phyloP scores from a whole-genome alignment of 2,329 filamentous ascomycete genomes.

The Fulvia fulva region DNA sequence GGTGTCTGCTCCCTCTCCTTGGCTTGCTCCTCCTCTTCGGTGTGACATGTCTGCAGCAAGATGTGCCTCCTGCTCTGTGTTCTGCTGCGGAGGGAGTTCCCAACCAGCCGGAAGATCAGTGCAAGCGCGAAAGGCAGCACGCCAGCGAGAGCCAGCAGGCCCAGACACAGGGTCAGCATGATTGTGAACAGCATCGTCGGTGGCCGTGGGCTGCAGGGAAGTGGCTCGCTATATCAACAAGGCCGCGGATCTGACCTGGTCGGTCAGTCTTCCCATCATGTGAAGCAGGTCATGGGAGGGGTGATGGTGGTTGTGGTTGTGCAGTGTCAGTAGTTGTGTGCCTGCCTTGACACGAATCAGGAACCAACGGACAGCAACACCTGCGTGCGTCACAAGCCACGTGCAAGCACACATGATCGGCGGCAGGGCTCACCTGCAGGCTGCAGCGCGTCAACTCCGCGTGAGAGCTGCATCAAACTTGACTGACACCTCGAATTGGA shows the following conservation, averaged over 20 bases:
- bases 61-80: conserved; percentile 32
- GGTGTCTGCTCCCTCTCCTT: conserved; percentile 13
- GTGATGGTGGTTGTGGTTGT: not conserved
- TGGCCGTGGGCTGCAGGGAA: not conserved
- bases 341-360: not conserved
- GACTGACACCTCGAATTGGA: not conserved
- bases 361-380: not conserved
- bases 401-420: not conserved
- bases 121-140: conserved; percentile 26
- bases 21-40: conserved; percentile 27
- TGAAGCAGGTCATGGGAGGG: not conserved
- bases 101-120: conserved; percentile 25
- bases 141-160: conserved; percentile 20
- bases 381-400: conserved; percentile 3
- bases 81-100: conserved; percentile 27
- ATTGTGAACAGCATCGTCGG: conserved; percentile 12
- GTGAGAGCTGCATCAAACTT: not conserved
- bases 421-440: not conserved
- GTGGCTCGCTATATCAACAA: not conserved
- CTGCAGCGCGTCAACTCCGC: not conserved
- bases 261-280: not conserved
- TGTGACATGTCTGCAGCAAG: conserved; percentile 25
- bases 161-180: conserved; percentile 23
- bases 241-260: not conserved
- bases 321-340: not conserved